Evolutionary conservation across 176 grass and related monocot genomes (phyloP).

Genomic region (Musa troglodytarum): DNA sequence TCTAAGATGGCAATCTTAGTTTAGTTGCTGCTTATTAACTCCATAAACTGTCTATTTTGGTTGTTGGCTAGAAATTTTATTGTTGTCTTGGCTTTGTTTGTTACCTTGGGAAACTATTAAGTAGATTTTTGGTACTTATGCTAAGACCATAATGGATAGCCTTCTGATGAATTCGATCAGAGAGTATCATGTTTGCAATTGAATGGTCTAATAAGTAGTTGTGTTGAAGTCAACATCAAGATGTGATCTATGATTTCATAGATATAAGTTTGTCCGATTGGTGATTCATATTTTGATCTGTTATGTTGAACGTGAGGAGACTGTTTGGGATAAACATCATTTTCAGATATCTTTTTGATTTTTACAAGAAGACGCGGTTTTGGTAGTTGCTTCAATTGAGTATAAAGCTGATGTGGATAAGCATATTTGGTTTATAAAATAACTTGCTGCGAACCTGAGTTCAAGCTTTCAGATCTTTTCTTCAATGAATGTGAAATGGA

Average conservation of each 20-base stretch:
- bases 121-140: neutral
- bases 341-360: neutral
- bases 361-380: neutral
- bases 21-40: neutral
- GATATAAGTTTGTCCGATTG: neutral
- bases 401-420: neutral
- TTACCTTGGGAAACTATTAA: neutral
- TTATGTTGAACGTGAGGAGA: neutral
- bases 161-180: neutral
- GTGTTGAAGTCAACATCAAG: slow-evolving; percentile 4
- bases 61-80: neutral
- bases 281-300: neutral
- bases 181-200: neutral
- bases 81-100: neutral
- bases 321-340: neutral
- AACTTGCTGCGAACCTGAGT: neutral
- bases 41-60: neutral
- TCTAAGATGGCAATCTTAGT: neutral
- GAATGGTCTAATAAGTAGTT: neutral
- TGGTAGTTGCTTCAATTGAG: neutral
- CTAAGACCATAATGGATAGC: neutral
- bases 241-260: neutral
- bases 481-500: neutral
- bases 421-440: neutral
- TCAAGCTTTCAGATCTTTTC: neutral